A percentile compares a stretch with the other conserved stretches of the same genome.
Evolutionary conservation across 2,329 filamentous ascomycete species (phyloP).

Genomic region (Talaromyces sp.): DNA sequence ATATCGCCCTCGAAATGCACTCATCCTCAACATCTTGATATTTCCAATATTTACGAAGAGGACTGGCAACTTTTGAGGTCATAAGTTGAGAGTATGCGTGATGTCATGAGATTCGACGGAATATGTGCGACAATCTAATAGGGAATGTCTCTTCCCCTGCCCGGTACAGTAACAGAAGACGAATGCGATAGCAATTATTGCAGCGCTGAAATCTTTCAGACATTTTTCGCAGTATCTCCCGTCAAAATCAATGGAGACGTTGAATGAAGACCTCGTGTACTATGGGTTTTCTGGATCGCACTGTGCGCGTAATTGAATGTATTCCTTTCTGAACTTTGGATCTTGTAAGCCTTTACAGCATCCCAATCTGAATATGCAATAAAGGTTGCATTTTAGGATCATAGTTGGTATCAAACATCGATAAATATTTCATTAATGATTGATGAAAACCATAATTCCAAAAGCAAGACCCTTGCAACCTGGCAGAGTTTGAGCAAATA

Average conservation of each 20-base stretch:
- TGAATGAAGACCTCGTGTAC: not conserved
- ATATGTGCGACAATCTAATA: not conserved
- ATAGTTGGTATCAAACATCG: not conserved
- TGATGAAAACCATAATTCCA: not conserved
- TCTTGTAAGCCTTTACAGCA: no score
- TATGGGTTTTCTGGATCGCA: no score
- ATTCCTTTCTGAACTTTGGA: not conserved
- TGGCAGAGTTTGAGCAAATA: not conserved
- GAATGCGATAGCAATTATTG: not conserved
- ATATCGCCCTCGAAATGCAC: not conserved
- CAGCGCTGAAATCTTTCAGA: not conserved
- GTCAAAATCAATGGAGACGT: not conserved
- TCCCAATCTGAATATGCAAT: no score
- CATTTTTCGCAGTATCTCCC: not conserved
- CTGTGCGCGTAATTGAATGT: not conserved
- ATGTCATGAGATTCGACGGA: not conserved
- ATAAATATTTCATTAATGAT: not conserved
- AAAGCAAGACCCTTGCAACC: not conserved
- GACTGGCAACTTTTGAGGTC: not conserved
- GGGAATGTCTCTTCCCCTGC: not conserved
- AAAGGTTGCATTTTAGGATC: not conserved
- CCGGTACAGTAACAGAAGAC: not conserved
- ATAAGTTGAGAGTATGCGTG: not conserved
- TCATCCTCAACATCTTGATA: not conserved
- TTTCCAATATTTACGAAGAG: not conserved